phyloP scores from a whole-genome alignment of 179 eudicot species.

The Beta lomatogona region DNA sequence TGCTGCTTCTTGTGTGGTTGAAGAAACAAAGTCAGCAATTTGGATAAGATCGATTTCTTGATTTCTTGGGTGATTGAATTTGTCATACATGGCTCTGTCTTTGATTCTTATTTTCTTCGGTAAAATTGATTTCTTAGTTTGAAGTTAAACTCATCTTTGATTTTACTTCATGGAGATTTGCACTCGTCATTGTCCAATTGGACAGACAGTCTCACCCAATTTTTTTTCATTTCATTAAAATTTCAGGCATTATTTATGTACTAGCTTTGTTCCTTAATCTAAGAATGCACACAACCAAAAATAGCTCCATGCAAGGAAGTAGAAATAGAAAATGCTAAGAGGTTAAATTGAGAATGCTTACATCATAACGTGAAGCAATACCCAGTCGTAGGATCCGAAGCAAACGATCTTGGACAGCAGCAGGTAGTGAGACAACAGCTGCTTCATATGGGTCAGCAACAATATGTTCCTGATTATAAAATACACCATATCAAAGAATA shows the following conservation, averaged over 20 bases:
- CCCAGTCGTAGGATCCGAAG: constrained; percentile 75
- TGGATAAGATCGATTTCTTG: too few species aligned
- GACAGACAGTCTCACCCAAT: too few species aligned
- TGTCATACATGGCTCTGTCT: too few species aligned
- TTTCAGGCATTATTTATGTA: neutral
- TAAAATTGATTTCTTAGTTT: too few species aligned
- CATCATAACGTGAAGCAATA: constrained; percentile 74
- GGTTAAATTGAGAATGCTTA: constrained; percentile 33
- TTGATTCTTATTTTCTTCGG: too few species aligned
- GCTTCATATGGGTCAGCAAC: constrained; percentile 71
- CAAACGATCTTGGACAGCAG: constrained; percentile 62
- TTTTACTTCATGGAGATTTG: too few species aligned
- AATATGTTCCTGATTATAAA: constrained; percentile 41
- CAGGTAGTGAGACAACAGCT: constrained; percentile 57
- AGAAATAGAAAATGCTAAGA: neutral
- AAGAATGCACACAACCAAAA: neutral
- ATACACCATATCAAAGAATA: neutral
- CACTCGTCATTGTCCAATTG: too few species aligned
- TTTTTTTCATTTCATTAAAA: too few species aligned
- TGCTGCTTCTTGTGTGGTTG: too few species aligned
- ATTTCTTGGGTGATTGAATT: too few species aligned
- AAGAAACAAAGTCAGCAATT: too few species aligned
- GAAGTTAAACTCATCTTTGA: too few species aligned
- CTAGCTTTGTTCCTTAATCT: neutral
- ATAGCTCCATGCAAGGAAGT: neutral